Conservation (phyloP, 306 rosid genomes). For the Leucaena leucocephala region DNA sequence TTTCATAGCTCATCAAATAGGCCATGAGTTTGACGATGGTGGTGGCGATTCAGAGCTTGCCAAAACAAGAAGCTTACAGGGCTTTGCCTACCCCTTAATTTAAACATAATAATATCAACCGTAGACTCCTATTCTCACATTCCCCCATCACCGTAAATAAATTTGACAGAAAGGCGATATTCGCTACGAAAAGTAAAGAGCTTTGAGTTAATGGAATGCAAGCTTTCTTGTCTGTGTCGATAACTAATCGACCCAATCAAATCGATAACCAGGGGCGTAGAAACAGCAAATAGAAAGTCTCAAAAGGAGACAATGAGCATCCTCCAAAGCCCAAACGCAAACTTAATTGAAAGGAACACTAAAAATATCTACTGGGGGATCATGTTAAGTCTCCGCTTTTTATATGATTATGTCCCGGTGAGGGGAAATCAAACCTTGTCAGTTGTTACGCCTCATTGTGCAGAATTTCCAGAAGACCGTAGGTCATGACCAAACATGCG, state of each 20-base stretch:
- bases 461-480: conserved; percentile 29
- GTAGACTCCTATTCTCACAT: conserved; percentile 30
- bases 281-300: conserved; percentile 18
- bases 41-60: conserved; percentile 30
- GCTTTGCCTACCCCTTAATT: conserved; percentile 39
- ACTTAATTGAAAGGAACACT: conserved; percentile 34
- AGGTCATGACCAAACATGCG: conserved; percentile 16
- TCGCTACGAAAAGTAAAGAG: conserved; percentile 12
- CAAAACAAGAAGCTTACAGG: conserved; percentile 39
- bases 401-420: not conserved
- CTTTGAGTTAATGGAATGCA: too few relatives aligned
- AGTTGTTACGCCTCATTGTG: not conserved
- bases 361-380: not conserved
- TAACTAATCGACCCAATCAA: conserved; percentile 5
- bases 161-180: conserved; percentile 29
- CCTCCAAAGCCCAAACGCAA: conserved; percentile 17
- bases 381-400: not conserved
- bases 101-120: conserved; percentile 44
- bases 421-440: conserved; percentile 25
- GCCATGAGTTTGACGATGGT: conserved; percentile 38
- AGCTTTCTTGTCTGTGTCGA: not conserved
- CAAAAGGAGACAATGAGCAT: conserved; percentile 1
- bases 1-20: conserved; percentile 39
- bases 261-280: conserved; percentile 11
- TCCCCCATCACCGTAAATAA: conserved; percentile 39